Conservation (phyloP, 2,329 filamentous ascomycete genomes). For the Colletotrichum camelliae region DNA sequence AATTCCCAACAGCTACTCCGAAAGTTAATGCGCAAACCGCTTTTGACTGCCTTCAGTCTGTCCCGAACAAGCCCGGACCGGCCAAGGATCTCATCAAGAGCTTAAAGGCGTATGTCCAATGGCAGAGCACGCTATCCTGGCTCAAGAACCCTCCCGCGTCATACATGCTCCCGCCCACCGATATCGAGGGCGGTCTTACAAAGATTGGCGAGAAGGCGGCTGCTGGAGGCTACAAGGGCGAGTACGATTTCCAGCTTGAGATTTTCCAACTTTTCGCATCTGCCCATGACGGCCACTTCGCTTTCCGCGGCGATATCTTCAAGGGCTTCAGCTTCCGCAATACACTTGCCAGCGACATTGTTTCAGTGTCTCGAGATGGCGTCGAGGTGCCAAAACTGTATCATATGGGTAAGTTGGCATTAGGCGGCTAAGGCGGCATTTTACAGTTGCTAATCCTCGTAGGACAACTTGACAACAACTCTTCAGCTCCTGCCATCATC, state of each 20-base stretch:
- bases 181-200: conserved; percentile 51
- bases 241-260: conserved; percentile 60
- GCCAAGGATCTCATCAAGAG: conserved; percentile 40
- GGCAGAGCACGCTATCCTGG: conserved; percentile 53
- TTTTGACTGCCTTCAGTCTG: conserved; percentile 41
- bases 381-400: conserved; percentile 62
- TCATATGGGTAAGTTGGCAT: conserved; percentile 43
- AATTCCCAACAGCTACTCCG: conserved; percentile 25
- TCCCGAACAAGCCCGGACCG: conserved; percentile 40
- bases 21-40: conserved; percentile 41
- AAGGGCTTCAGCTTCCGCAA: conserved; percentile 53
- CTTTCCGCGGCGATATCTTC: conserved; percentile 58
- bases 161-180: conserved; percentile 54
- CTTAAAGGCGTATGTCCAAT: conserved; percentile 47
- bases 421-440: background rate
- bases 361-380: conserved; percentile 68
- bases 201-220: conserved; percentile 47
- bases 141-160: conserved; percentile 56
- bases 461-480: conserved; percentile 12
- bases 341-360: conserved; percentile 41
- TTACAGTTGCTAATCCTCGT: conserved; percentile 16
- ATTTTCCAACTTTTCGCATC: conserved; percentile 54
- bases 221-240: conserved; percentile 49
- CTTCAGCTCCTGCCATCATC: conserved; percentile 46
- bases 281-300: conserved; percentile 71